Evolutionary conservation across 495 filamentous ascomycete genomes (phyloP).

Genomic region (Astrothelium macrocarpum): DNA sequence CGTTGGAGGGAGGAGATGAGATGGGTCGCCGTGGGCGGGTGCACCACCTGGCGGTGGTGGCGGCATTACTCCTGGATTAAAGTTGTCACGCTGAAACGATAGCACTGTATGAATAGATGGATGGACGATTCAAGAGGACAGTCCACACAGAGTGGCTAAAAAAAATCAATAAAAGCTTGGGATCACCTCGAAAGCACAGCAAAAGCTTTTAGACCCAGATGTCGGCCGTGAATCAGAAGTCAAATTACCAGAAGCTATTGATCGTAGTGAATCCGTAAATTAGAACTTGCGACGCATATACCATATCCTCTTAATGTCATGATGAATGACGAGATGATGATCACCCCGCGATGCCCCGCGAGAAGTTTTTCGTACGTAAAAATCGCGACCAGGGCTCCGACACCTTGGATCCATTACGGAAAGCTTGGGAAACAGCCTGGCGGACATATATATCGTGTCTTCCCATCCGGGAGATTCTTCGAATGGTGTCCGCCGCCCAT

Average conservation of each 20-base stretch:
- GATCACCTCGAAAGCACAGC: background rate
- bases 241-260: too few species aligned
- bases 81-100: too few species aligned
- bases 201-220: background rate
- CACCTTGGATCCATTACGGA: background rate
- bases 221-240: too few species aligned
- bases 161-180: too few species aligned
- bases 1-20: conserved; percentile 71
- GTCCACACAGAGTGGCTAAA: too few species aligned
- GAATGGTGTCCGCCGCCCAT: too few species aligned
- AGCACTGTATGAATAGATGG: background rate
- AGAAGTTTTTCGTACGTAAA: conserved; percentile 1
- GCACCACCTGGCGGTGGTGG: conserved; percentile 32
- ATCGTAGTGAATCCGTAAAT: too few species aligned
- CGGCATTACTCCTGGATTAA: conserved; percentile 1
- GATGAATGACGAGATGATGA: background rate
- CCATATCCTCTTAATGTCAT: background rate
- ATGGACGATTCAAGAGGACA: too few species aligned
- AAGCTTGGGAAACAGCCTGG: background rate
- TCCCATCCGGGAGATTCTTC: background rate
- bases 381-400: background rate
- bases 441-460: background rate
- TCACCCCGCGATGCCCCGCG: background rate
- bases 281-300: background rate
- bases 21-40: conserved; percentile 59